Evolutionary conservation across 495 filamentous ascomycete species (phyloP).

Genomic region (Aspergillus sparsus): DNA sequence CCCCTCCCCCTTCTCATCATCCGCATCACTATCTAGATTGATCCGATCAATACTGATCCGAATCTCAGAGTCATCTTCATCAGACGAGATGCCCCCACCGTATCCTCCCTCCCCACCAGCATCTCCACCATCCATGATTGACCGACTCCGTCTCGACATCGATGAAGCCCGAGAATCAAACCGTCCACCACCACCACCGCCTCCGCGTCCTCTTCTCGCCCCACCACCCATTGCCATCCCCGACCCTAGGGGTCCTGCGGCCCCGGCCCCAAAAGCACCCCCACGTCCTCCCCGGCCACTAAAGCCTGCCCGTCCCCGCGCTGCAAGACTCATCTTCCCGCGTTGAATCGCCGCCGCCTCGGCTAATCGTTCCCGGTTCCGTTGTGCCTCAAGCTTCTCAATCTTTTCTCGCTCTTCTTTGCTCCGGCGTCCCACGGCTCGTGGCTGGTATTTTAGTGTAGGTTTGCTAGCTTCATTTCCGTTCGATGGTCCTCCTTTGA

Average conservation of each 20-base stretch:
- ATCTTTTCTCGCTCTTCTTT: constrained; percentile 56
- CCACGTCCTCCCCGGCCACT: constrained; percentile 33
- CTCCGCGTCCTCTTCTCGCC: constrained; percentile 30
- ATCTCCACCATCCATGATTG: constrained; percentile 29
- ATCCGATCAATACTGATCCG: constrained; percentile 54
- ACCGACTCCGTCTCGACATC: constrained; percentile 32
- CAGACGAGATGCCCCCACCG: constrained; percentile 39
- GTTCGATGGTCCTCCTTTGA: not conserved
- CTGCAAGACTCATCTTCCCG: constrained; percentile 24
- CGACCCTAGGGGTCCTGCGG: constrained; percentile 38
- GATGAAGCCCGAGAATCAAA: constrained; percentile 30
- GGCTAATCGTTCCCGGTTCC: constrained; percentile 45
- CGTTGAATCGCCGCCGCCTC: constrained; percentile 48
- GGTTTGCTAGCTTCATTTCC: constrained; percentile 38
- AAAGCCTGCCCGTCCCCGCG: constrained; percentile 25
- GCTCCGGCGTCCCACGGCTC: constrained; percentile 47
- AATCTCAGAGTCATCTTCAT: constrained; percentile 43
- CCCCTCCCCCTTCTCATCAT: constrained; percentile 29
- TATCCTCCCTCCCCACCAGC: constrained; percentile 20
- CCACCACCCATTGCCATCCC: constrained; percentile 23
- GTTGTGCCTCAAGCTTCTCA: constrained; percentile 49
- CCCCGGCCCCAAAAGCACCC: constrained; percentile 37
- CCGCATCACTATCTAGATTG: constrained; percentile 46
- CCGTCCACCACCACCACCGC: constrained; percentile 25
- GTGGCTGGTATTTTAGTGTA: constrained; percentile 51